These are phyloP conservation scores for Aspergillus nidulans DNA, from an alignment of 495 filamentous ascomycete species.

Conservation along the genomic window DNA sequence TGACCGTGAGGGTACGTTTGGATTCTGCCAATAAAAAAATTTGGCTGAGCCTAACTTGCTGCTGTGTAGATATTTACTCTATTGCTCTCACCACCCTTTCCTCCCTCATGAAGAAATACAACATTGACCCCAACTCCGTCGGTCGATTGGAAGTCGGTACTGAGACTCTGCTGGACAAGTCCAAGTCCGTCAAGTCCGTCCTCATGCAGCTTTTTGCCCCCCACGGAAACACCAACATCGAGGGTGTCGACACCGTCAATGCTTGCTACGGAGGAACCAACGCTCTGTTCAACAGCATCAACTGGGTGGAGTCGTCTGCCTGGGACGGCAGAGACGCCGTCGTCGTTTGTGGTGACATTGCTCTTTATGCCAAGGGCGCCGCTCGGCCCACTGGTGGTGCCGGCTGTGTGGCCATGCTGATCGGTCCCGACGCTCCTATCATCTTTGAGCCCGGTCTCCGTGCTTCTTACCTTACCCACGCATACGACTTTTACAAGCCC, in stretches of 20 bases:
- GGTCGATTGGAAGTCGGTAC: conserved; percentile 96
- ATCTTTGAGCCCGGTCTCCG: conserved; percentile 89
- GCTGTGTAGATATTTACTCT: conserved; percentile 89
- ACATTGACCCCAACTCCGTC: conserved; percentile 82
- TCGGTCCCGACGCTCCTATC: conserved; percentile 89
- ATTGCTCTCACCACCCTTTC: conserved; percentile 84
- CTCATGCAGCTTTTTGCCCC: conserved; percentile 93
- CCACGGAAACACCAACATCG: conserved; percentile 83
- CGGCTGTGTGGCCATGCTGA: conserved; percentile 88
- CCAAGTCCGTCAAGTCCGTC: conserved; percentile 99
- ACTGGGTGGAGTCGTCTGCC: conserved; percentile 96
- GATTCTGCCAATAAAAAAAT: background rate
- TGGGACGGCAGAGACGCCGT: conserved; percentile 96
- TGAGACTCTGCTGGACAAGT: conserved; percentile 98
- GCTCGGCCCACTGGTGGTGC: conserved; percentile 95
- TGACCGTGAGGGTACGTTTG: conserved; percentile 85
- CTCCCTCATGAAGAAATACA: conserved; percentile 88
- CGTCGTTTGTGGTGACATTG: conserved; percentile 95
- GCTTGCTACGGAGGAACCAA: conserved; percentile 99
- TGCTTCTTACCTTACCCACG: conserved; percentile 88
- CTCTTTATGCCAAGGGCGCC: conserved; percentile 93
- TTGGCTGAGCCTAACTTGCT: background rate
- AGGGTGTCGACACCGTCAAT: conserved; percentile 95
- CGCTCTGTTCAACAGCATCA: conserved; percentile 92
- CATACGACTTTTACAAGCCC: conserved; percentile 99